A percentile compares a stretch with the other conserved stretches of the same genome.
phyloP scores from a whole-genome alignment of 1,284 basidiomycete species.

The Trichosporon sp. region DNA sequence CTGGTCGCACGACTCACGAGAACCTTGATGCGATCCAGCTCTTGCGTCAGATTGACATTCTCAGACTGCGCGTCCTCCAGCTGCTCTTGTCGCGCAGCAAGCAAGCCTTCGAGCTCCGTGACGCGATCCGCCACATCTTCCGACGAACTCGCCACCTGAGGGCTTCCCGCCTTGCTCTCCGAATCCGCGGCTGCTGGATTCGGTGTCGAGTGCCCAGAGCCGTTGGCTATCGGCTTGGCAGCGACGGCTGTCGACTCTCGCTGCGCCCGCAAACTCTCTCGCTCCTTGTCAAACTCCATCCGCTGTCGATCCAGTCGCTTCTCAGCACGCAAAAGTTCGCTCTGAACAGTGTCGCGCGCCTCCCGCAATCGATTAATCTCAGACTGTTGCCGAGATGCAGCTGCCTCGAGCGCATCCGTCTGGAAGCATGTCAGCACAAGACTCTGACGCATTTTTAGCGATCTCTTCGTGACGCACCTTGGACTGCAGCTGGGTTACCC shows the following conservation, averaged over 20 bases:
- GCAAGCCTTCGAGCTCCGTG: not conserved
- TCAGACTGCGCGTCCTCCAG: conserved; percentile 41
- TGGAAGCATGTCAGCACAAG: not conserved
- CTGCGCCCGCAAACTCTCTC: conserved; percentile 56
- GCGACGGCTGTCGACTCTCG: conserved; percentile 31
- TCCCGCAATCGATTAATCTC: conserved; percentile 64
- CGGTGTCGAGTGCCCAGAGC: conserved; percentile 58
- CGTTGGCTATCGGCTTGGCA: conserved; percentile 62
- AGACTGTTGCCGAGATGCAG: conserved; percentile 64
- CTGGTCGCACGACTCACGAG: conserved; percentile 31
- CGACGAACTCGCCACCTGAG: not conserved
- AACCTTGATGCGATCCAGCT: conserved; percentile 44
- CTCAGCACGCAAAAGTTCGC: conserved; percentile 67
- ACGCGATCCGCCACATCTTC: conserved; percentile 1
- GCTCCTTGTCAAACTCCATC: conserved; percentile 64
- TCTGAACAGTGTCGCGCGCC: conserved; percentile 63
- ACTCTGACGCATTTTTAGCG: not conserved
- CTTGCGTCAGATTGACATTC: conserved; percentile 41
- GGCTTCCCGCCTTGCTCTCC: conserved; percentile 31
- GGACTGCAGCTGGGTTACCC: conserved; percentile 39
- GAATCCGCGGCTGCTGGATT: conserved; percentile 55
- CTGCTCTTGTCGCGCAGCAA: conserved; percentile 36
- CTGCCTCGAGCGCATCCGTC: conserved; percentile 45
- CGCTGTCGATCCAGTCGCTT: conserved; percentile 71
- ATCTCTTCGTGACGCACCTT: conserved; percentile 35